phyloP scores from a whole-genome alignment of 495 filamentous ascomycete species.

The Aspergillus affinis region DNA sequence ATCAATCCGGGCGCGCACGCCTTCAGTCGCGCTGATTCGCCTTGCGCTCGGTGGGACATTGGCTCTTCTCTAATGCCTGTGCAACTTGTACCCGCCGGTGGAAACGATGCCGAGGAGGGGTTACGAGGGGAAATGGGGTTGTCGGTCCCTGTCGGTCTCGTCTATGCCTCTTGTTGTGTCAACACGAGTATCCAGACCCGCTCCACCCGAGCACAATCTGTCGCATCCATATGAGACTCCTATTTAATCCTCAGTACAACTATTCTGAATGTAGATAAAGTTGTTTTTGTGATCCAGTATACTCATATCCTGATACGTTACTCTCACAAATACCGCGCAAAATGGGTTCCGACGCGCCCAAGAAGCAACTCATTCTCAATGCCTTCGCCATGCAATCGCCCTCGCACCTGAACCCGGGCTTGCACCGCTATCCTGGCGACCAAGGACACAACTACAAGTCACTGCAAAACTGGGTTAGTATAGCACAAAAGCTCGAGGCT shows the following conservation, averaged over 20 bases:
- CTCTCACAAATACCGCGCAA: neutral
- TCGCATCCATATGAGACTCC: neutral
- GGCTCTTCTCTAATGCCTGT: neutral
- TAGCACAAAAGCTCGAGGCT: constrained; percentile 47
- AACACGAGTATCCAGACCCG: neutral
- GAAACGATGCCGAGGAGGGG: neutral
- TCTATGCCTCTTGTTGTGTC: neutral
- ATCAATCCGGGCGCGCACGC: constrained; percentile 3
- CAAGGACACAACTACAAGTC: constrained; percentile 48
- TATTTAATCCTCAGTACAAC: neutral
- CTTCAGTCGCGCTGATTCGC: neutral
- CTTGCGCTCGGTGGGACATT: too few species aligned
- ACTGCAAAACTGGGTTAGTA: constrained; percentile 44
- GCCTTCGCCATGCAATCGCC: constrained; percentile 55
- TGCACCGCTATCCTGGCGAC: constrained; percentile 50
- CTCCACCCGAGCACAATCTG: neutral
- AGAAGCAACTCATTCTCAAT: constrained; percentile 57
- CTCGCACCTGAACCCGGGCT: constrained; percentile 50
- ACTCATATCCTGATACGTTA: neutral
- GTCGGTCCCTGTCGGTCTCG: neutral
- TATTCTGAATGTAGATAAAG: neutral
- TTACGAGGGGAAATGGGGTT: neutral
- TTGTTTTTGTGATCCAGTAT: too few species aligned
- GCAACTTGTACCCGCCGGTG: neutral
- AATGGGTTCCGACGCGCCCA: constrained; percentile 10